These are phyloP conservation scores for Boletellus dicymbophilus DNA, from an alignment of 1,284 basidiomycete genomes.

Conservation along the genomic window DNA sequence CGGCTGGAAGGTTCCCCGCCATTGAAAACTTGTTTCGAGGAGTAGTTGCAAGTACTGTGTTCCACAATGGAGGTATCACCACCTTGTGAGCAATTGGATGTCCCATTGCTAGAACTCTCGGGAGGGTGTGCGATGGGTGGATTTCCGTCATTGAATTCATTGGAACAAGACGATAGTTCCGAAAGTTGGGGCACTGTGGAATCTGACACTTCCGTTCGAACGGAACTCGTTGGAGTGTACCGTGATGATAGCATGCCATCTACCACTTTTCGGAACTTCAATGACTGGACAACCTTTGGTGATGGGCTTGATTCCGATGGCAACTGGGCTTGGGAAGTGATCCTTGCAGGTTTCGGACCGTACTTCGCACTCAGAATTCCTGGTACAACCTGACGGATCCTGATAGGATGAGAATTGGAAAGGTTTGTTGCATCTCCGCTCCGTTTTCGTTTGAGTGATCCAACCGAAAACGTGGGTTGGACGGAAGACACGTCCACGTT, in stretches of 20 bases:
- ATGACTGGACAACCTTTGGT: slow-evolving; percentile 22
- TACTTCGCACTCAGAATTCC: slow-evolving; percentile 37
- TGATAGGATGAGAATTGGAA: slow-evolving; percentile 27
- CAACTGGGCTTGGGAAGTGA: slow-evolving; percentile 10
- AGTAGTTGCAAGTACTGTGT: background rate
- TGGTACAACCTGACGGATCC: slow-evolving; percentile 38
- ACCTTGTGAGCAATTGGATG: slow-evolving; percentile 1
- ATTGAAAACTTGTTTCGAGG: slow-evolving; percentile 6
- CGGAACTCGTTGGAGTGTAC: slow-evolving; percentile 18
- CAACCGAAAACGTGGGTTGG: slow-evolving; percentile 9
- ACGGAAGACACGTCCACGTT: slow-evolving; percentile 27
- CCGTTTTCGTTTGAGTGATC: slow-evolving; percentile 45
- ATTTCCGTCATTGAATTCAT: slow-evolving; percentile 14
- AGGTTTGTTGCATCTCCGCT: slow-evolving; percentile 30
- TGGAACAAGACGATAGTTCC: slow-evolving; percentile 28
- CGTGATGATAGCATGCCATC: slow-evolving; percentile 35
- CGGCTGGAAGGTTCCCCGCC: slow-evolving; percentile 12
- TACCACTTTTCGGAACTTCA: slow-evolving; percentile 38
- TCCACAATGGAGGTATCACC: background rate
- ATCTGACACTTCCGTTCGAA: slow-evolving; percentile 5
- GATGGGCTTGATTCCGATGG: slow-evolving; percentile 18
- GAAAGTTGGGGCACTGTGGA: slow-evolving; percentile 20
- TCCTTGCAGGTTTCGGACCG: slow-evolving; percentile 21
- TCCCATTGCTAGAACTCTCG: background rate
- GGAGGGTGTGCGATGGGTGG: background rate